Conservation (phyloP, 1,139 yeast species). For the Sugiyamaella novakii region DNA sequence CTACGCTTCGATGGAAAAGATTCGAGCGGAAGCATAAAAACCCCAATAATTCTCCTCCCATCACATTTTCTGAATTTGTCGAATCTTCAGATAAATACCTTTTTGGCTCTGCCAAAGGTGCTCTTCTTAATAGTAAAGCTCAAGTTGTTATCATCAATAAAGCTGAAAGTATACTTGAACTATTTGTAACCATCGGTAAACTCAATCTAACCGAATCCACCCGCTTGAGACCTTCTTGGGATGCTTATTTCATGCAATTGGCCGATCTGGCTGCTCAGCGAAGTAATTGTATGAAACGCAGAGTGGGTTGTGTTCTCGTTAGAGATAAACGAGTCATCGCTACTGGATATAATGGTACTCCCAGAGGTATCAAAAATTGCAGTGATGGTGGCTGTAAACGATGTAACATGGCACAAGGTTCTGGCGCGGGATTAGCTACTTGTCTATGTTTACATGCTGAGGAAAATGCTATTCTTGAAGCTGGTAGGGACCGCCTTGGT, state of each 20-base stretch:
- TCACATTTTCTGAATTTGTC: slow-evolving; percentile 46
- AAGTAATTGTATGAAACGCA: slow-evolving; percentile 93
- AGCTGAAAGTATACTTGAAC: slow-evolving; percentile 49
- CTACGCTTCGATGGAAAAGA: slow-evolving; percentile 56
- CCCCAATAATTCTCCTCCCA: background rate
- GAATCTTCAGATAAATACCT: slow-evolving; percentile 50
- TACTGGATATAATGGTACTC: slow-evolving; percentile 97
- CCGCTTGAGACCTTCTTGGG: slow-evolving; percentile 93
- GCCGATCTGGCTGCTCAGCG: slow-evolving; percentile 93
- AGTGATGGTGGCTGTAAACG: slow-evolving; percentile 94
- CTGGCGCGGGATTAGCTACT: slow-evolving; percentile 73
- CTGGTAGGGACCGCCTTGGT: slow-evolving; percentile 89
- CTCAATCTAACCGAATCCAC: slow-evolving; percentile 58
- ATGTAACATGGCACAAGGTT: slow-evolving; percentile 60
- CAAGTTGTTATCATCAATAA: slow-evolving; percentile 65
- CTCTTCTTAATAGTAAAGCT: slow-evolving; percentile 56
- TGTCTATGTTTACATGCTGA: slow-evolving; percentile 96
- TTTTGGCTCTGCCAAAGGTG: slow-evolving; percentile 47
- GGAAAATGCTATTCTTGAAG: slow-evolving; percentile 91
- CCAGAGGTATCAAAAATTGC: slow-evolving; percentile 82
- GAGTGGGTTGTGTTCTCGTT: slow-evolving; percentile 95
- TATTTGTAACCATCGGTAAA: slow-evolving; percentile 55
- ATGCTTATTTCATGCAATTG: slow-evolving; percentile 86
- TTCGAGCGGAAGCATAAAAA: slow-evolving; percentile 31
- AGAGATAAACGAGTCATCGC: slow-evolving; percentile 85